Base-by-base conservation (phyloP, 2,329 filamentous ascomycete genomes). In the Karstenula rhodostoma region DNA sequence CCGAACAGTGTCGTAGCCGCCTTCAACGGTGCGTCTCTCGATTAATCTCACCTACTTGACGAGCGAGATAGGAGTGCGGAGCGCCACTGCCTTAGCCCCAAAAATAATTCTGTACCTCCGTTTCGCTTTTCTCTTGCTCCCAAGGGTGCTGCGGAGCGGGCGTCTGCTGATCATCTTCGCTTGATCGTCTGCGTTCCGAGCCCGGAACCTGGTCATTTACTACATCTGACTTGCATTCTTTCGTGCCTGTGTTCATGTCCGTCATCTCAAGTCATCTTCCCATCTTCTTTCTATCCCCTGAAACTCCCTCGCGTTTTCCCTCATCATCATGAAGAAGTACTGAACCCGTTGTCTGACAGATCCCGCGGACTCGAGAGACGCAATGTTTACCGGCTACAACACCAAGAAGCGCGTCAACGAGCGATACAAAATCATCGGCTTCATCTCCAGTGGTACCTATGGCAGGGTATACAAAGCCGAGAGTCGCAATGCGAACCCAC, bases 401-500 rank as follows among this genome's bases (percentile, higher is more conserved):
- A 86, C 82, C 76, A 97, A 97, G 79, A 91, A 95, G 65, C 90
- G 92, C 64, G 93, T 98, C 59, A 90, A 90, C 61, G 94, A 98
- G 79, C 90, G 91, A 68, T 99, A 98, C 81, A 93, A 95, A 71
- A 95, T 99, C 71, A 90, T 99, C 58, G 95, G 95, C 46, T 99
- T 99, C 83, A 99, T 99, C 71, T 97, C 93, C 76, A 97, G 93
- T 69, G 95, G 95, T 49, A 99, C 95, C 17, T 99, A 99, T 86
- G 95, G 95, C 37, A 90, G 95, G 33, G 95, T 99, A 8, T 99
- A 98, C 86, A 99, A 99, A 77, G 95, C 95, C 19, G 84, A 93
- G 46, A 40, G 32, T 27, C 49, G 49, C 49, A 52, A 52, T 23
- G 89, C 92, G 69, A 89, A 90, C 66, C 86, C 90, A 81, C 87